These are phyloP conservation scores for Xylaria longipes DNA, from an alignment of 495 filamentous ascomycete species.

Conservation along the genomic window DNA sequence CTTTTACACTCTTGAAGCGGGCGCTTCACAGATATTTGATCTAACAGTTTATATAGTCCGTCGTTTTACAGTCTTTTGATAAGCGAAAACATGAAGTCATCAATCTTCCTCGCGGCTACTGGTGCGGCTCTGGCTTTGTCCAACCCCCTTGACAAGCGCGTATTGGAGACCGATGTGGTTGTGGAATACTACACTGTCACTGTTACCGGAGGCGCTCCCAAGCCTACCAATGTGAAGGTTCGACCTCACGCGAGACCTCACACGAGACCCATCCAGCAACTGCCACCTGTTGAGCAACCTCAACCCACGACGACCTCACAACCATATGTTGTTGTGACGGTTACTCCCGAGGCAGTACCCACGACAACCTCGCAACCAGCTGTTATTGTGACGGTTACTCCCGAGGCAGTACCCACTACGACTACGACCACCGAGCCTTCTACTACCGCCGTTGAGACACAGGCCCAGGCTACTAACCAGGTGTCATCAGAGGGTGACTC, in stretches of 20 bases:
- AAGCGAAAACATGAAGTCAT: constrained; percentile 67
- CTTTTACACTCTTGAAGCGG: background rate
- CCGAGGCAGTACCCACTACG: constrained; percentile 21
- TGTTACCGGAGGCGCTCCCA: constrained; percentile 46
- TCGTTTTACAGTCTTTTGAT: constrained; percentile 18
- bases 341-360: constrained; percentile 29
- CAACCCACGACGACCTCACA: constrained; percentile 10
- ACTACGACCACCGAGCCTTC: background rate
- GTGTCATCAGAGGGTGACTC: constrained; percentile 32
- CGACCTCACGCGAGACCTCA: constrained; percentile 12
- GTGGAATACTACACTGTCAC: constrained; percentile 66
- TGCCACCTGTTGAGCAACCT: constrained; percentile 21
- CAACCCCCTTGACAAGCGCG: constrained; percentile 63
- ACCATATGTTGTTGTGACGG: constrained; percentile 30
- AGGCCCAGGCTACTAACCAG: constrained; percentile 25
- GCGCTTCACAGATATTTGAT: constrained; percentile 28
- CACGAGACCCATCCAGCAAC: constrained; percentile 29
- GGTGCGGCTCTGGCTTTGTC: constrained; percentile 67
- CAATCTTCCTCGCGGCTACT: constrained; percentile 65
- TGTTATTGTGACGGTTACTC: constrained; percentile 35
- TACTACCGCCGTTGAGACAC: constrained; percentile 18
- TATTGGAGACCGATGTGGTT: constrained; percentile 61
- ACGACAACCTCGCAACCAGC: constrained; percentile 17
- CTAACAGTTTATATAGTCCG: constrained; percentile 29
- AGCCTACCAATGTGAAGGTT: constrained; percentile 29